A percentile compares a stretch with the other conserved stretches of the same genome.
These are phyloP conservation scores for Monilinia polystroma DNA, from an alignment of 2,329 filamentous ascomycete genomes.

Conservation along the genomic window DNA sequence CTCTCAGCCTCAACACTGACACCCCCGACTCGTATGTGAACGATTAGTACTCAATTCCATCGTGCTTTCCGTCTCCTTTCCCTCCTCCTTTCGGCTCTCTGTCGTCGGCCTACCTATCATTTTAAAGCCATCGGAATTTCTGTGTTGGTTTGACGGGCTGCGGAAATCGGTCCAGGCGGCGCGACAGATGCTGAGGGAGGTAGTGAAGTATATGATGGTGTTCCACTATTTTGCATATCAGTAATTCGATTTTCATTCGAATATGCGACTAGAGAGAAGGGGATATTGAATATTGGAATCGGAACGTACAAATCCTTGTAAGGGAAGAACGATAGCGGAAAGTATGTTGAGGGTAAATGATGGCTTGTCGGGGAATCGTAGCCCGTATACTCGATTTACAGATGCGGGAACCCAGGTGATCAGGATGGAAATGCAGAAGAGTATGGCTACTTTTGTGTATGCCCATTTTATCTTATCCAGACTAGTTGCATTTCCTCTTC, in stretches of 20 bases:
- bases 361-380: conserved; percentile 54
- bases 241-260: not conserved
- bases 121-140: conserved; percentile 1
- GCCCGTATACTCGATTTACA: conserved; percentile 70
- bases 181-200: conserved; percentile 50
- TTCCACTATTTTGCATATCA: conserved; percentile 56
- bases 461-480: conserved; percentile 64
- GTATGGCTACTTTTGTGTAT: conserved; percentile 66
- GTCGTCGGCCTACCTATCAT: conserved; percentile 12
- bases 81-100: not conserved
- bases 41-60: conserved; percentile 12
- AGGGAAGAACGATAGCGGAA: conserved; percentile 70
- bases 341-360: conserved; percentile 64
- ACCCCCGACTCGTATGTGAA: conserved; percentile 9
- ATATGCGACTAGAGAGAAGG: not conserved
- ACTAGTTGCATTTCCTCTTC: not conserved
- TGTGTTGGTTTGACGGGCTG: conserved; percentile 1
- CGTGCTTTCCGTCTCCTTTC: conserved; percentile 10
- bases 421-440: conserved; percentile 69
- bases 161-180: conserved; percentile 11
- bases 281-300: not conserved
- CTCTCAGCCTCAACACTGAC: conserved; percentile 5
- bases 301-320: conserved; percentile 64
- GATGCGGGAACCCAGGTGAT: conserved; percentile 76
- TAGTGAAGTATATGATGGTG: conserved; percentile 69